Percentiles rank a stretch among this genome's conserved stretches.
phyloP scores from a whole-genome alignment of 2,329 filamentous ascomycete genomes.

The Colletotrichum tamarilloi region DNA sequence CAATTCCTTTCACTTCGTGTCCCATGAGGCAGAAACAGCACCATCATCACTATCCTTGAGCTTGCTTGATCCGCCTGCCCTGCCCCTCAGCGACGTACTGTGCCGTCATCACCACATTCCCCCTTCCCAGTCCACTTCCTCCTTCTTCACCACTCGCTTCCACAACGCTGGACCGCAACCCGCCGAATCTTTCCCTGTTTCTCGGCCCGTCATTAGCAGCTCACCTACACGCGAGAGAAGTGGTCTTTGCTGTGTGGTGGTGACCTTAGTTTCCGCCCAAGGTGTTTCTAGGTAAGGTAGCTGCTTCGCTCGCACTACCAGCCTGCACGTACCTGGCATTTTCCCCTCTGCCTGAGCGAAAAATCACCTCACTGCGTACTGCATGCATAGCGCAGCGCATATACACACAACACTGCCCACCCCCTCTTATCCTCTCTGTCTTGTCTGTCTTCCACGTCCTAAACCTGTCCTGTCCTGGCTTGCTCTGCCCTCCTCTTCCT shows the following conservation, averaged over 20 bases:
- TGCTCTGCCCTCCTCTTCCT: neutral
- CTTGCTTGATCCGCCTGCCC: conserved; percentile 27
- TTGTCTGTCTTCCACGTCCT: conserved; percentile 33
- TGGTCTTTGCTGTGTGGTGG: conserved; percentile 21
- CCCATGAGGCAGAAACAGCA: conserved; percentile 22
- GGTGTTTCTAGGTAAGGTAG: conserved; percentile 6
- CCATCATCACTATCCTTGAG: conserved; percentile 30
- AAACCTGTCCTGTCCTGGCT: conserved; percentile 23
- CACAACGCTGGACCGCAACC: conserved; percentile 1
- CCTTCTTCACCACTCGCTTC: conserved; percentile 3
- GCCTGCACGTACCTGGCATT: conserved; percentile 43
- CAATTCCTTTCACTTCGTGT: conserved; percentile 2
- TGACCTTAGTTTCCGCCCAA: neutral
- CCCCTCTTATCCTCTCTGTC: conserved; percentile 31
- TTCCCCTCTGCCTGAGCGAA: conserved; percentile 29
- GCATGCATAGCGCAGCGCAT: conserved; percentile 35
- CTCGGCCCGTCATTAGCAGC: conserved; percentile 32
- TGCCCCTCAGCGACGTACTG: conserved; percentile 36
- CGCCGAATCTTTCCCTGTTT: conserved; percentile 19
- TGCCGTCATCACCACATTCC: conserved; percentile 36
- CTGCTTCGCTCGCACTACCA: conserved; percentile 35
- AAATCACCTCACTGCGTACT: conserved; percentile 36
- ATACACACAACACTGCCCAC: conserved; percentile 31
- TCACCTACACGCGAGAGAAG: conserved; percentile 19
- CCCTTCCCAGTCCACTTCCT: conserved; percentile 25